Conservation (phyloP, 2,329 filamentous ascomycete species). For the Fusarium miscanthi region DNA sequence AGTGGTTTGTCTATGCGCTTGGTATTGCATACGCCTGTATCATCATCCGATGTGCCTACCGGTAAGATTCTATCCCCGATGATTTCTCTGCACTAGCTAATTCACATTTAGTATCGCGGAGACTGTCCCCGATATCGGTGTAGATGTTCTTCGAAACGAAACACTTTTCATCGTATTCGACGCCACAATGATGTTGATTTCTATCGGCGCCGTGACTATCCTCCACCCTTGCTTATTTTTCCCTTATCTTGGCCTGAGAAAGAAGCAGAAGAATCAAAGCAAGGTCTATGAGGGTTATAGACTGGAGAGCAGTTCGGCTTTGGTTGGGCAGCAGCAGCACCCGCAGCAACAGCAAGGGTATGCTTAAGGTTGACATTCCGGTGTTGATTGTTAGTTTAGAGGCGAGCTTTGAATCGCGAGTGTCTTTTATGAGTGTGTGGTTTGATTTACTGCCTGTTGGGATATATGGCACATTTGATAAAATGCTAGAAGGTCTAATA, state of each 20-base stretch:
- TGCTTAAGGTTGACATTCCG: neutral
- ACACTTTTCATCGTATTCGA: slow-evolving; percentile 32
- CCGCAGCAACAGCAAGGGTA: neutral
- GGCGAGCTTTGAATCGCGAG: neutral
- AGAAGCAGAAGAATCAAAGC: slow-evolving; percentile 17
- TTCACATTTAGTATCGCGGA: slow-evolving; percentile 14
- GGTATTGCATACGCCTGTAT: slow-evolving; percentile 25
- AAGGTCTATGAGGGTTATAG: slow-evolving; percentile 13
- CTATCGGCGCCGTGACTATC: slow-evolving; percentile 17
- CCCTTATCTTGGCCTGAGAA: slow-evolving; percentile 22
- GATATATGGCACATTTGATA: neutral
- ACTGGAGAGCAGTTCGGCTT: slow-evolving; percentile 12
- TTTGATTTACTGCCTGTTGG: neutral
- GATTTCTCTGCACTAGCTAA: neutral
- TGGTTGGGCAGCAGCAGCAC: slow-evolving; percentile 1
- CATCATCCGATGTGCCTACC: slow-evolving; percentile 33
- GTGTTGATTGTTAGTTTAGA: neutral
- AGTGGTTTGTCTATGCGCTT: slow-evolving; percentile 27
- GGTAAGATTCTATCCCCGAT: neutral
- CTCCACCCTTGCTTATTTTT: slow-evolving; percentile 32
- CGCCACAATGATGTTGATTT: slow-evolving; percentile 22
- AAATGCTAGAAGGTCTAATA: too few species aligned
- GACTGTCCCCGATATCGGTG: slow-evolving; percentile 14
- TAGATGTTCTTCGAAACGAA: slow-evolving; percentile 30
- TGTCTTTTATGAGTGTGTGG: neutral